phyloP scores from a whole-genome alignment of 257 asterid genomes.

The Echium plantagineum region DNA sequence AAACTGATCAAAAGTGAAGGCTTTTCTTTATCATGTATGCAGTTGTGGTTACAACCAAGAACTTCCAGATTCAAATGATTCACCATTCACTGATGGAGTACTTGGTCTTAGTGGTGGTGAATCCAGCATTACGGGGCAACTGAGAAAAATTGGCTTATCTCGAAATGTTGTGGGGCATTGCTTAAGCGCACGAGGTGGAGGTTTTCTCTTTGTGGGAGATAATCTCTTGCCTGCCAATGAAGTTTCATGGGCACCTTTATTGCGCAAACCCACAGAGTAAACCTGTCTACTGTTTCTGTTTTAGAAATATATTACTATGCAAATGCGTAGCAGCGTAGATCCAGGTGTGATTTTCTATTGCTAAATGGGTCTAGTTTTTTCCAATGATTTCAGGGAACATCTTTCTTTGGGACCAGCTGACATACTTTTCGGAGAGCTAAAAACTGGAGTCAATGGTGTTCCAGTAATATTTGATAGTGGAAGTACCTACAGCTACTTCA shows the following conservation, averaged over 20 bases:
- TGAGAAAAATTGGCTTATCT: conserved; percentile 39
- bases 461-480: conserved; percentile 54
- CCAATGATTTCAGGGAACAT: conserved; percentile 24
- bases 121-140: conserved; percentile 60
- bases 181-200: conserved; percentile 62
- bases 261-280: conserved; percentile 17
- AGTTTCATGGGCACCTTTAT: conserved; percentile 25
- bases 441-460: conserved; percentile 36
- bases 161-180: conserved; percentile 79
- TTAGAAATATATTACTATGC: neutral
- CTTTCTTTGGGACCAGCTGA: conserved; percentile 47
- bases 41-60: conserved; percentile 93
- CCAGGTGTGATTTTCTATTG: neutral
- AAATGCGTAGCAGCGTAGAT: neutral
- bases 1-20: neutral
- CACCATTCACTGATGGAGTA: conserved; percentile 72
- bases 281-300: conserved; percentile 4
- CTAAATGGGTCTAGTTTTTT: neutral
- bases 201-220: conserved; percentile 83
- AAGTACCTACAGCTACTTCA: conserved; percentile 58
- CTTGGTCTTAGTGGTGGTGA: conserved; percentile 87
- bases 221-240: conserved; percentile 42
- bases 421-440: conserved; percentile 33
- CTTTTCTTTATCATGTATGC: conserved; percentile 10
- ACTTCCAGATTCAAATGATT: conserved; percentile 33